Evolutionary conservation across 2,329 filamentous ascomycete genomes (phyloP), one percentile per base, ranked within the genome.

Genomic region (Talaromyces pinophilus): DNA sequence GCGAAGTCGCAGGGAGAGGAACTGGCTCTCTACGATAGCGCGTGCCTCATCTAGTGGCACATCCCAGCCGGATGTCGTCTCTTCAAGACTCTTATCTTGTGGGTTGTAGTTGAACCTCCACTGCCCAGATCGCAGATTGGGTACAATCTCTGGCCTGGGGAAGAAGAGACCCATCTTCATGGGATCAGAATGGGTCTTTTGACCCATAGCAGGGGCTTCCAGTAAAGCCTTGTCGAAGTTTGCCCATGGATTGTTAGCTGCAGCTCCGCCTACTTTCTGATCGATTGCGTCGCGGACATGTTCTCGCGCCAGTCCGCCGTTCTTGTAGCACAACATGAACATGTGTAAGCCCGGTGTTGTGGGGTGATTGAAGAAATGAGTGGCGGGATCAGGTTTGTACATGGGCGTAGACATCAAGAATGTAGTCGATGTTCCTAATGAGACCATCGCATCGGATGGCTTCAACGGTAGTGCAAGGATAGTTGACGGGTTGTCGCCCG

Each of bases 321-420:
- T 99, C 81, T 98, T 98, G 84, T 98, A 99, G 85, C 95, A 99
- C 42, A 99, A 88, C 95, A 99, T 99, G 81, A 99, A 98, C 95
- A 99, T 98, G 85, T 96, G 97, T 67, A 97, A 86, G 0, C 91
- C 92, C 0, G 89, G 82, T 0, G 92, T 96, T 54, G 93, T 95
- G 1, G 95, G 95, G 79, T 98, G 93, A 82, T 97, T 97, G 87
- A 98, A 96, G 84, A 98, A 97, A 82, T 99, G 95, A 75, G 97
- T 97, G 6, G 91, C 87, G 2, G 92, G 91, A 75, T 97, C 90
- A 1, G 95, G 92, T 77, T 90, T 90, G 84, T 97, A 98, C 72
- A 87, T 85, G n/a, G 92, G 89, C 4, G 95, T 98, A 74, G 91
- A 93, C 94, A 98, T 98, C 68, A 99, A 87, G 83, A 98, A 97